phyloP scores from a whole-genome alignment of 306 rosid genomes.

The Casuarina cunninghamiana region DNA sequence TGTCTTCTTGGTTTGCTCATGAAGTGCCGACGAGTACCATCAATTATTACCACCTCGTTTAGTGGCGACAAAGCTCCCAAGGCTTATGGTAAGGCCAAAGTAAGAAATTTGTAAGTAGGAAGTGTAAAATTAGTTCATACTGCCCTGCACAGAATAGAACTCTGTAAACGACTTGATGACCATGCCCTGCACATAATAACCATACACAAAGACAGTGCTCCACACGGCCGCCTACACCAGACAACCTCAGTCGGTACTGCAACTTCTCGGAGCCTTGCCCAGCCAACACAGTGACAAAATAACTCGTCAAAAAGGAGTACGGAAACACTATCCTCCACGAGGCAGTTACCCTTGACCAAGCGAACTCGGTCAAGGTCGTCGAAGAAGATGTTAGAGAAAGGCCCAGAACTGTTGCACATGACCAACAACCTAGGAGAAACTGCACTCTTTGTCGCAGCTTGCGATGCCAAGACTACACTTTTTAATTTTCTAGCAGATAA shows the following conservation, averaged over 20 bases:
- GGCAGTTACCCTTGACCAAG: not conserved
- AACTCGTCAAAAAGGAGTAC: not conserved
- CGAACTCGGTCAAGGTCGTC: not conserved
- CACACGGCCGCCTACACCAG: too few species aligned
- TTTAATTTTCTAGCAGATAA: not conserved
- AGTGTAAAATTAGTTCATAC: too few species aligned
- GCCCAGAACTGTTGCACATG: not conserved
- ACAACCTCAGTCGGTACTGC: too few species aligned
- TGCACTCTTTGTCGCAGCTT: not conserved
- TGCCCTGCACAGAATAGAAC: not conserved
- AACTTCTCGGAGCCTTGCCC: not conserved
- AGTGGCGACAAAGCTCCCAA: too few species aligned
- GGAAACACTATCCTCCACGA: not conserved
- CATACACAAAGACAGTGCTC: not conserved
- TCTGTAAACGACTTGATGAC: not conserved
- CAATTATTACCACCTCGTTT: too few species aligned
- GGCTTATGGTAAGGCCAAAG: too few species aligned
- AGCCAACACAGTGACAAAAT: not conserved
- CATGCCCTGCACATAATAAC: not conserved
- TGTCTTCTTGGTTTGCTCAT: too few species aligned
- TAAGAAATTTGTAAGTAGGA: too few species aligned
- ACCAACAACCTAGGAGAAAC: not conserved
- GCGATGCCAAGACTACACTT: not conserved
- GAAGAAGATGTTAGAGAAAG: too few species aligned
- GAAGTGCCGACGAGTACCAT: too few species aligned